Evolutionary conservation across 306 rosid genomes (phyloP).

Genomic region (Canavalia ensiformis): DNA sequence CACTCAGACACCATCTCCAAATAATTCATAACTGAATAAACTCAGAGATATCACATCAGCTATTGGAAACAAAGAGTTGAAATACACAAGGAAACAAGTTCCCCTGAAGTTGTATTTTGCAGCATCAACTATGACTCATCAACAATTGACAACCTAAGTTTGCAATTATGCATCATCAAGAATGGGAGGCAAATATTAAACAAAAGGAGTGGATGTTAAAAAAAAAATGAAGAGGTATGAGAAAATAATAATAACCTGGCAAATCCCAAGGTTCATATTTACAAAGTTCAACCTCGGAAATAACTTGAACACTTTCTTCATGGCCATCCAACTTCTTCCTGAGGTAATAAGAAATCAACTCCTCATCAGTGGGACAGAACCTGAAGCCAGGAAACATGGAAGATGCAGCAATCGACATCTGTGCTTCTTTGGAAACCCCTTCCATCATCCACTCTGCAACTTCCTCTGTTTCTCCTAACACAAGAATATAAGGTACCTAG

Average conservation of each 20-base stretch:
- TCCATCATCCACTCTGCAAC: slow-evolving; percentile 31
- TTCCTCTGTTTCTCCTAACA: background rate
- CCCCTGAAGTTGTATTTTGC: background rate
- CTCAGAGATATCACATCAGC: background rate
- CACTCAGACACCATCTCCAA: background rate
- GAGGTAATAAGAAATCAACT: slow-evolving; percentile 81
- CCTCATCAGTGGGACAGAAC: slow-evolving; percentile 95
- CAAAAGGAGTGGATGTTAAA: background rate
- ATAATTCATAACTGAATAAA: background rate
- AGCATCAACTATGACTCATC: background rate
- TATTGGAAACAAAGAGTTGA: background rate
- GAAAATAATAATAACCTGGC: slow-evolving; percentile 60
- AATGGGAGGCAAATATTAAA: background rate
- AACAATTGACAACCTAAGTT: background rate
- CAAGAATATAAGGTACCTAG: background rate
- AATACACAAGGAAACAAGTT: background rate
- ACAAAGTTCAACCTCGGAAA: slow-evolving; percentile 86
- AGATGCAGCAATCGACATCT: slow-evolving; percentile 74
- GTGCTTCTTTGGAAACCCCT: slow-evolving; percentile 60
- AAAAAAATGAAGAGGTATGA: background rate
- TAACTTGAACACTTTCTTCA: slow-evolving; percentile 73
- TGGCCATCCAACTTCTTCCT: slow-evolving; percentile 73
- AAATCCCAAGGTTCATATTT: slow-evolving; percentile 93
- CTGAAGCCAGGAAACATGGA: slow-evolving; percentile 95
- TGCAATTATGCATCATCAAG: background rate